Conservation (phyloP, 2,329 filamentous ascomycete species). For the Diaporthe sp. region DNA sequence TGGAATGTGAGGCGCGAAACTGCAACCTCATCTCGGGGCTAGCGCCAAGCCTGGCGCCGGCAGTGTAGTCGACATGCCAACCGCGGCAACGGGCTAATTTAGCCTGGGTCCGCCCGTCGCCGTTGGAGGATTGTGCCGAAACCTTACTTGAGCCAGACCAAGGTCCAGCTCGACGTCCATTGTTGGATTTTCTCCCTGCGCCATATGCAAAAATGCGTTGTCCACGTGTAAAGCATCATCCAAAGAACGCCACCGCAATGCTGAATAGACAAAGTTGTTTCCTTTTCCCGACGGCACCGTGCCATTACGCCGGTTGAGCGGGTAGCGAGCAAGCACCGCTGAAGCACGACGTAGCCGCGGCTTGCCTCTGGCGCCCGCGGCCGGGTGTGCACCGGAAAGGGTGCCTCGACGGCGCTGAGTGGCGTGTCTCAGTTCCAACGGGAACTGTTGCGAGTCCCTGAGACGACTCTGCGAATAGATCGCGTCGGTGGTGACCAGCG, state of each 20-base stretch:
- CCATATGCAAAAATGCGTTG: background rate
- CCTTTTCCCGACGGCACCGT: background rate
- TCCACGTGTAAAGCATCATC: background rate
- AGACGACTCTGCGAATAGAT: background rate
- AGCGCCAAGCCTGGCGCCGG: conserved; percentile 19
- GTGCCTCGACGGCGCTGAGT: background rate
- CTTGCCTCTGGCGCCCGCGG: background rate
- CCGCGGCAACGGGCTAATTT: conserved; percentile 4
- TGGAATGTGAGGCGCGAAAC: conserved; percentile 1
- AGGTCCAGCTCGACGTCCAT: background rate
- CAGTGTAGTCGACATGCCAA: background rate
- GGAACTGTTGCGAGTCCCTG: background rate
- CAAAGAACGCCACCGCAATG: conserved; percentile 13
- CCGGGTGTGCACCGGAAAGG: background rate
- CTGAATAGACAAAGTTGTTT: background rate
- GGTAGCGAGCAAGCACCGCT: background rate
- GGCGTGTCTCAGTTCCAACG: background rate
- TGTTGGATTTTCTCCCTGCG: background rate
- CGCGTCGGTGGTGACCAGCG: background rate
- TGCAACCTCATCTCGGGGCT: conserved; percentile 16
- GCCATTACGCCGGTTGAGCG: background rate
- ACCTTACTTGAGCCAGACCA: background rate
- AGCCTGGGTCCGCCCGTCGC: background rate
- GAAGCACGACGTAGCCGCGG: background rate
- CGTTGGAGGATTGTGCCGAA: conserved; percentile 5